These are phyloP conservation scores for Lentinula boryana DNA, from an alignment of 768 basidiomycete species.

Conservation along the genomic window DNA sequence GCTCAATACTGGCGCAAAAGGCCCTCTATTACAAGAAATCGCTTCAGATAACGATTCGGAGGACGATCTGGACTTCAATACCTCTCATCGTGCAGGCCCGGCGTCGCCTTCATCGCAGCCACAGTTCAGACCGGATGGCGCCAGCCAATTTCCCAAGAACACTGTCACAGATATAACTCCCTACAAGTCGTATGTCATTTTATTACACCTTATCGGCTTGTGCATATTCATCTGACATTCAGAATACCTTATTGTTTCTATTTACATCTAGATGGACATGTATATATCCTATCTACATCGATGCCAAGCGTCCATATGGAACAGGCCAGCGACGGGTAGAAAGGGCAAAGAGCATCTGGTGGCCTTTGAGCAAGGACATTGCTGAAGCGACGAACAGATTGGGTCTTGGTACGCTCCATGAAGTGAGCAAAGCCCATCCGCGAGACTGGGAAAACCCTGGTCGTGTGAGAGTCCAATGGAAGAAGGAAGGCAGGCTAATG, in stretches of 20 bases:
- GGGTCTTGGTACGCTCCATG: conserved; percentile 77
- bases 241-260: background rate
- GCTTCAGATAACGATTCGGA: conserved; percentile 46
- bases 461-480: conserved; percentile 89
- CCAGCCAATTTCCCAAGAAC: conserved; percentile 19
- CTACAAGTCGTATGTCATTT: conserved; percentile 65
- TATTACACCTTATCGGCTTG: background rate
- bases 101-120: conserved; percentile 38
- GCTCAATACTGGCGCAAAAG: conserved; percentile 59
- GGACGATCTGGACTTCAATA: conserved; percentile 26
- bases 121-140: conserved; percentile 13
- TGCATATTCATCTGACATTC: background rate
- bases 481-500: conserved; percentile 65
- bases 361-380: conserved; percentile 93
- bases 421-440: conserved; percentile 88
- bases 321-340: conserved; percentile 79
- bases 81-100: conserved; percentile 40
- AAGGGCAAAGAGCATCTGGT: conserved; percentile 80
- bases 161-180: conserved; percentile 71
- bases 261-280: conserved; percentile 72
- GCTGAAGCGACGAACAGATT: conserved; percentile 75
- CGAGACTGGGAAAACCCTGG: conserved; percentile 99
- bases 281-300: conserved; percentile 95
- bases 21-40: conserved; percentile 78
- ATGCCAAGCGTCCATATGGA: conserved; percentile 87